Evolutionary conservation across 1,284 basidiomycete species (phyloP), one percentile per base, ranked within the genome.

Genomic region (Cutaneotrichosporon cavernicola): DNA sequence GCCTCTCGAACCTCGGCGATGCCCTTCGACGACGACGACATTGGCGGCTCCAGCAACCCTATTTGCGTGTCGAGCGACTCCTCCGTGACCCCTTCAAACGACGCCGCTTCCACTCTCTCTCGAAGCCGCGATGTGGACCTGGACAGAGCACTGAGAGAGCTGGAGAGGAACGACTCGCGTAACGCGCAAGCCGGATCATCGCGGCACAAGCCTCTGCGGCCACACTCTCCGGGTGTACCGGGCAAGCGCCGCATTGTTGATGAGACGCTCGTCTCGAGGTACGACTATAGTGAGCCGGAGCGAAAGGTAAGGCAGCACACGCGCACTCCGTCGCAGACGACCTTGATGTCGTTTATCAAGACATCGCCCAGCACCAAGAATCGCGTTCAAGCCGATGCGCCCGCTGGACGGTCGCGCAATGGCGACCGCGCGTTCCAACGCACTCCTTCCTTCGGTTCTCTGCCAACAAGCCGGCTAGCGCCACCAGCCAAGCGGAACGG

Each of bases 241-340:
- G 4, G n/a, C 26, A 47, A 43, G 31, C 43, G 32, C 5, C 31
- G 43, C 9, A 43, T 22, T 7, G 40, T 57, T 10, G 57, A 58
- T 46, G 57, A 58, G 32, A 58, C 57, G 5, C 46, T 58, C 9
- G 46, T 58, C 26, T 49, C n/a, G 30, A 46, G 46, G 34, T 22
- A n/a, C 36, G 55, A 56, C 36, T 50, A 53, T n/a, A 13, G 4
- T 3, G 52, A 32, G 31, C 32, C 52, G 31, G n/a, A 16, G 52
- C 14, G 16, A 31, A 53, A 53, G 18, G 52, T 30, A 5, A 14
- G 31, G 18, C 30, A 34, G 10, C n/a, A 22, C 11, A 11, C 21
- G 21, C 22, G 34, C n/a, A 40, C 30, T n/a, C n/a, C 55, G 9
- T 56, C 34, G 21, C 56, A 58, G 31, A 49, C 56, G 10, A 58